Conservation (phyloP, 306 rosid species). For the Trifolium dubium region DNA sequence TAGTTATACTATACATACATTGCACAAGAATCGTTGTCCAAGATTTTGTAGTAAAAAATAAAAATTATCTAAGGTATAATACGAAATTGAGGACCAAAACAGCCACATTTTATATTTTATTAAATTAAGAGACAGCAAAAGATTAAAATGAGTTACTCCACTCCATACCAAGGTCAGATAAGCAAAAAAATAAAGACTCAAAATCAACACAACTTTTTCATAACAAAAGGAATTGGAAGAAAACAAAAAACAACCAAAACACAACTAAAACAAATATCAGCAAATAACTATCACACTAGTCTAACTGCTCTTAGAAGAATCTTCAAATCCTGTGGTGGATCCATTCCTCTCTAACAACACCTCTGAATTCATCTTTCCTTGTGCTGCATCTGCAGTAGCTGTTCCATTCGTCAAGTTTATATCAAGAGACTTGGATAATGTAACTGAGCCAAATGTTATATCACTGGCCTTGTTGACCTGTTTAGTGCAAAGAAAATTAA, state of each 20-base stretch:
- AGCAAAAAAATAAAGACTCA: slow-evolving; percentile 19
- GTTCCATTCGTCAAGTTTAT: slow-evolving; percentile 38
- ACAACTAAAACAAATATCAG: slow-evolving; percentile 16
- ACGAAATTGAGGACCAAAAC: slow-evolving; percentile 12
- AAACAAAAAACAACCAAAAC: background rate
- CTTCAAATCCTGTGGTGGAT: slow-evolving; percentile 40
- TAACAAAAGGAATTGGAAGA: slow-evolving; percentile 14
- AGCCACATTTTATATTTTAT: background rate
- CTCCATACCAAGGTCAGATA: slow-evolving; percentile 31
- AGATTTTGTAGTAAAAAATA: background rate
- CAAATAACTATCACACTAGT: slow-evolving; percentile 10
- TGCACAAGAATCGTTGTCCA: background rate
- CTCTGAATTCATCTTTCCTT: slow-evolving; percentile 33
- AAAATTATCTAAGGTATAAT: background rate
- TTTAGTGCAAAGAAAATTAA: background rate
- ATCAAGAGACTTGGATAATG: slow-evolving; percentile 44
- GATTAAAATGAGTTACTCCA: slow-evolving; percentile 25
- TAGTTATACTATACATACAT: too few species aligned
- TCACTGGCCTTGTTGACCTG: slow-evolving; percentile 43
- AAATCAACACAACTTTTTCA: slow-evolving; percentile 25
- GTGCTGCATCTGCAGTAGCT: slow-evolving; percentile 39
- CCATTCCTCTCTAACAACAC: slow-evolving; percentile 38
- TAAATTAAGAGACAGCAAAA: slow-evolving; percentile 12
- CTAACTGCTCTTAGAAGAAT: slow-evolving; percentile 42
- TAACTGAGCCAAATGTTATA: slow-evolving; percentile 35